Evolutionary conservation across 1,284 basidiomycete genomes (phyloP).

Genomic region (Puccinia triticina): DNA sequence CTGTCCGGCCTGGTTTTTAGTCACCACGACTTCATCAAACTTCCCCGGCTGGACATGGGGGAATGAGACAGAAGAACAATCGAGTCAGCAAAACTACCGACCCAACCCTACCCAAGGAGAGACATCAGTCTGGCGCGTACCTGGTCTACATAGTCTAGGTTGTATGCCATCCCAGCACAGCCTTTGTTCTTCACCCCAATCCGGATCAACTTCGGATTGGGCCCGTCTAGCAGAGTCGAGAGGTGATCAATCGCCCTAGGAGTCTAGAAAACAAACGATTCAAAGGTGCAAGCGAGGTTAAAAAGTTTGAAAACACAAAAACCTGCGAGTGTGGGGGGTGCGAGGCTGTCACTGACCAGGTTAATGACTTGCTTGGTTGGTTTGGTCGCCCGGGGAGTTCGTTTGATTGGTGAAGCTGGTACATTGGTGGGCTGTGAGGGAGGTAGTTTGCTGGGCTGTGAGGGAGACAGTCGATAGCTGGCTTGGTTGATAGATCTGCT

Average conservation of each 20-base stretch:
- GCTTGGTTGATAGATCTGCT: not conserved
- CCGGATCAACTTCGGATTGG: slow-evolving; percentile 87
- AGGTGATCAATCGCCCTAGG: slow-evolving; percentile 77
- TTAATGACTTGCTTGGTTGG: slow-evolving; percentile 47
- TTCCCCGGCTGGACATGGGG: slow-evolving; percentile 67
- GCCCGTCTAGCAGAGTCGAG: slow-evolving; percentile 70
- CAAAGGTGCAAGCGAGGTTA: slow-evolving; percentile 33
- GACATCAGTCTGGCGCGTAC: not conserved
- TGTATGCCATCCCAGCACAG: slow-evolving; percentile 97
- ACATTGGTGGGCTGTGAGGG: not conserved
- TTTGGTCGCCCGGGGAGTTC: not conserved
- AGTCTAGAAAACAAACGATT: slow-evolving; percentile 66
- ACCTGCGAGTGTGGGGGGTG: not conserved
- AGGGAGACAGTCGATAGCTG: not conserved
- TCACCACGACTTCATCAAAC: slow-evolving; percentile 95
- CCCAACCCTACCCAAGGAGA: not conserved
- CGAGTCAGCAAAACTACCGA: slow-evolving; percentile 57
- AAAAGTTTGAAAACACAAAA: not conserved
- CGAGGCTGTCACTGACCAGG: slow-evolving; percentile 34
- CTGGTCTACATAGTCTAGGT: slow-evolving; percentile 91
- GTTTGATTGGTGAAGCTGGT: not conserved
- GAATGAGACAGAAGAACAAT: slow-evolving; percentile 57
- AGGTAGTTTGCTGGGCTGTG: no score
- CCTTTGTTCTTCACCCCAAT: slow-evolving; percentile 97
- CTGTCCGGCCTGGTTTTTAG: slow-evolving; percentile 71